Base-by-base conservation (phyloP, 306 rosid genomes). In the Phaseolus lunatus region DNA sequence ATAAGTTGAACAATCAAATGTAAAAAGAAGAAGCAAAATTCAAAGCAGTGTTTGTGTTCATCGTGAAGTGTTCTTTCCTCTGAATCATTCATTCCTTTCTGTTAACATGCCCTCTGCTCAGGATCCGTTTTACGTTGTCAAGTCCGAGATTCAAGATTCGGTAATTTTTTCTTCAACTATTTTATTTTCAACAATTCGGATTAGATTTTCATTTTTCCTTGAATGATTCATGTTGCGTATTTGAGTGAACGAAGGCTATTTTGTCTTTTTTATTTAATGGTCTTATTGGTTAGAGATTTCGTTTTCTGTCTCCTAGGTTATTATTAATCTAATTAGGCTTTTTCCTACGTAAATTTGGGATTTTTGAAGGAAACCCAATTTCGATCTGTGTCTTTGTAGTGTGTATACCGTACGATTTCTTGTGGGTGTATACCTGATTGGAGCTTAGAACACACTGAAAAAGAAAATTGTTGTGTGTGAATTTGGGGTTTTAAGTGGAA, bases 101-200 rank as follows among this genome's bases (percentile, higher is more conserved):
- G 53, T 50, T 76, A 84, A 65, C 77, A 93, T 92, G 98, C 96
- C 97, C 73, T 94, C 91, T 16, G 97, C 97, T 72, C 94, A 92
- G 50, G 98, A 94, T 87, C 98, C 98, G n/a, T 94, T 94, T 74
- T 94, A 94, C 80, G 97, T 94, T 41, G 98, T 94, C 72, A 94
- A 90, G 72, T 94, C 89, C 69, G 98, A 94, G 89, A 90, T 94
- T 85, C 98, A 94, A 86, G 93, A 90, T 65, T 94, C 97, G 44
- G 98, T 94, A 87, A 85, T 85, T 73, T 23, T 19, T 13, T 4
- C 26, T 3, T 23, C 19, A 2, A 19, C 19, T 18, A 4, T 3
- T 31, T 47, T 43, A 43, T 43, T 10, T 67, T 65, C 14, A 20
- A 69, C 45, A 14, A 48, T 47, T 70, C 11, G 19, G 56, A 3